phyloP scores from a whole-genome alignment of 257 asterid genomes.

The Catharanthus roseus region DNA sequence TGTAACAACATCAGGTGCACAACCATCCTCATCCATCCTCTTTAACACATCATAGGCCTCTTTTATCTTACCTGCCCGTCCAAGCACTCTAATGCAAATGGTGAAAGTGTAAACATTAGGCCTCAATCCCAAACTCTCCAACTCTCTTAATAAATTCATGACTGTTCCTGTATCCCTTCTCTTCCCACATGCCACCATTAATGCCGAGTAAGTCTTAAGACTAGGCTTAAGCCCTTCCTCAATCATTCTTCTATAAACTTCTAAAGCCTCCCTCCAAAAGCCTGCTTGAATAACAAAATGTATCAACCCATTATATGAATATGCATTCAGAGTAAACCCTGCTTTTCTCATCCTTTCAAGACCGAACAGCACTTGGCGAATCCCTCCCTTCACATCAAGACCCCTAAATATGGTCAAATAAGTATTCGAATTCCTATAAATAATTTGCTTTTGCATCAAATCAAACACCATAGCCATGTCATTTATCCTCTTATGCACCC shows the following conservation, averaged over 20 bases:
- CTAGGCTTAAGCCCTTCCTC: conserved; percentile 79
- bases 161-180: conserved; percentile 71
- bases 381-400: conserved; percentile 65
- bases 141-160: conserved; percentile 70
- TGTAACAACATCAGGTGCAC: conserved; percentile 91
- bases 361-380: conserved; percentile 61
- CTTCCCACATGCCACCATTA: conserved; percentile 92
- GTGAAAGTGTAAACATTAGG: conserved; percentile 92
- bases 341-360: conserved; percentile 64
- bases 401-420: conserved; percentile 71
- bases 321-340: conserved; percentile 76
- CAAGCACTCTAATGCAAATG: conserved; percentile 88
- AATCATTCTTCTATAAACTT: conserved; percentile 64
- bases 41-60: conserved; percentile 62
- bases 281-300: conserved; percentile 86
- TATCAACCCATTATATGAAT: conserved; percentile 89
- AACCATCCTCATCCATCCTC: conserved; percentile 84
- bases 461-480: conserved; percentile 82
- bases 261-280: conserved; percentile 60
- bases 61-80: conserved; percentile 75
- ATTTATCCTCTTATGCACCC: conserved; percentile 44
- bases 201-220: conserved; percentile 89
- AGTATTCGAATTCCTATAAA: conserved; percentile 70
- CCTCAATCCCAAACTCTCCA: conserved; percentile 72
- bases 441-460: conserved; percentile 81